Evolutionary conservation across 495 filamentous ascomycete genomes (phyloP).

Genomic region (Beverwykella pulmonaria): DNA sequence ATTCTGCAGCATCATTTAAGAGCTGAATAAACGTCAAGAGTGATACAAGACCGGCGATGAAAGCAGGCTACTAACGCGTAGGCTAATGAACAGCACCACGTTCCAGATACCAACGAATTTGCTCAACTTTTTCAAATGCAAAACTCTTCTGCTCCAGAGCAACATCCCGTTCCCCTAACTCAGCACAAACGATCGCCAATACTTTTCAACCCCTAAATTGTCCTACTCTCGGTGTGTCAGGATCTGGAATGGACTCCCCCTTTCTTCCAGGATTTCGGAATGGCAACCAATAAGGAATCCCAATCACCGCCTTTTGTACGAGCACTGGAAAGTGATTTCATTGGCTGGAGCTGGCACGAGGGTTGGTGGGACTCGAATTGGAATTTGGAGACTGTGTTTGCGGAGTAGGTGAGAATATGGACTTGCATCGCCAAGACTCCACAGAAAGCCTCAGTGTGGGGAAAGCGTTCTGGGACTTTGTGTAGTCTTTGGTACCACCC

Average conservation of each 20-base stretch:
- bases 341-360: constrained; percentile 20
- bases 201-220: background rate
- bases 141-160: no score
- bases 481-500: no score
- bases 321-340: constrained; percentile 23
- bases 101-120: no score
- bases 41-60: constrained; percentile 2
- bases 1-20: constrained; percentile 9
- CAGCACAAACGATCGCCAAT: background rate
- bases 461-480: no score
- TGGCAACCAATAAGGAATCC: background rate
- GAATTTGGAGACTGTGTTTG: no score
- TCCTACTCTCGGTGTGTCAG: background rate
- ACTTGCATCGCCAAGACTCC: no score
- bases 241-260: background rate
- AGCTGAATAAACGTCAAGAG: constrained; percentile 23
- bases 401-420: no score
- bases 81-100: no score
- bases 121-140: no score
- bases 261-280: background rate
- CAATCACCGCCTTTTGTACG: constrained; percentile 5
- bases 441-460: no score
- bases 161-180: no score
- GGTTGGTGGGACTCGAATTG: constrained; percentile 19
- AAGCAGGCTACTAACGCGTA: background rate